Conservation (phyloP, 2,329 filamentous ascomycete species). For the Penicillium sp. region DNA sequence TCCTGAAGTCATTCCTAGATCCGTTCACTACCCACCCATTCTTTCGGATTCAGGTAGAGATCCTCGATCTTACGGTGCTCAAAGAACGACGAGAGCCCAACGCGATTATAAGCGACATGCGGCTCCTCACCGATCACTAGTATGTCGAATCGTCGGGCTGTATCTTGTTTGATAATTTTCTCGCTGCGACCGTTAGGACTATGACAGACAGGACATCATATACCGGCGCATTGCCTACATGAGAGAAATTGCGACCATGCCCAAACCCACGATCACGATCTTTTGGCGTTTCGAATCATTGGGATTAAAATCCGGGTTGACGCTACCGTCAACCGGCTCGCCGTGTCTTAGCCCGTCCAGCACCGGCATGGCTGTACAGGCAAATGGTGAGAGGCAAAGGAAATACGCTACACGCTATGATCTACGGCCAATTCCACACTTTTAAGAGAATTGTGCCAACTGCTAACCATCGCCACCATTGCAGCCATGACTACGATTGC, state of each 20-base stretch:
- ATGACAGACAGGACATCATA: neutral
- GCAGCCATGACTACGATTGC: neutral
- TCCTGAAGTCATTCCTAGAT: neutral
- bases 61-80: constrained; percentile 83
- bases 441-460: constrained; percentile 8
- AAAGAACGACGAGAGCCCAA: constrained; percentile 87
- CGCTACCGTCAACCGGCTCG: constrained; percentile 28
- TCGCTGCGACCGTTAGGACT: constrained; percentile 60
- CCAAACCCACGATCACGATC: constrained; percentile 82
- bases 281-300: constrained; percentile 54
- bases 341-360: constrained; percentile 32
- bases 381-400: constrained; percentile 1
- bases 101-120: constrained; percentile 88
- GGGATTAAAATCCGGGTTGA: constrained; percentile 15
- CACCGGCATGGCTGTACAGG: constrained; percentile 30
- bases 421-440: constrained; percentile 10
- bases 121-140: constrained; percentile 86
- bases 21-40: constrained; percentile 66
- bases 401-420: constrained; percentile 5
- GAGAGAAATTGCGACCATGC: constrained; percentile 90
- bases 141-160: constrained; percentile 76
- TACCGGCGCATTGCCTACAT: constrained; percentile 63
- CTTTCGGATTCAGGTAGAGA: constrained; percentile 80
- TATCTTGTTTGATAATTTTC: constrained; percentile 84
- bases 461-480: neutral